A percentile compares a stretch with the other conserved stretches of the same genome.
phyloP scores from a whole-genome alignment of 108 stramenopile genomes.

The Thalassiosira profunda region DNA sequence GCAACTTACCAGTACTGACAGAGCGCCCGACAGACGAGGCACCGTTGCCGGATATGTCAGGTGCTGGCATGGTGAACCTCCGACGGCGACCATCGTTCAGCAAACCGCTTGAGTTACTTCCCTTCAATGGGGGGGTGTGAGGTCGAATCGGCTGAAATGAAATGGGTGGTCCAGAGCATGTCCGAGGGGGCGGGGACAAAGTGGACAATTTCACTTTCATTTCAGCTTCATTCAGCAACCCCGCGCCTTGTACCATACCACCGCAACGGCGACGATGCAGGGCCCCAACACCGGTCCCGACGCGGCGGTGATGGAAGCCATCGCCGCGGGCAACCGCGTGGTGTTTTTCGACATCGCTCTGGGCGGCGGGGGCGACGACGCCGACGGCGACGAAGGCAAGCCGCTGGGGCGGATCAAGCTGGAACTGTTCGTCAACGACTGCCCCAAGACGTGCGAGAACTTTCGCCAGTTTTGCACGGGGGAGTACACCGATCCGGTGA shows the following conservation, averaged over 20 bases:
- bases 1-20: slow-evolving; percentile 2
- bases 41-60: slow-evolving; percentile 2
- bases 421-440: slow-evolving; percentile 94
- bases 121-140: no score
- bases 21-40: slow-evolving; percentile 2
- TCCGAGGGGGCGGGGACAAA: no score
- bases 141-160: no score
- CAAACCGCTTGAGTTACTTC: no score
- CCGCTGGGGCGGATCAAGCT: slow-evolving; percentile 23
- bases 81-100: no score
- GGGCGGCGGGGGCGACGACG: background rate
- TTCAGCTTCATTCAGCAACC: no score
- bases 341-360: slow-evolving; percentile 79
- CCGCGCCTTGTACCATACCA: no score
- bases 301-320: slow-evolving; percentile 84
- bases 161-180: no score
- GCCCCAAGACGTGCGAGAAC: slow-evolving; percentile 97
- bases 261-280: slow-evolving; percentile 17
- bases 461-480: slow-evolving; percentile 90
- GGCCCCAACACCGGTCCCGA: slow-evolving; percentile 71
- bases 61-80: no score
- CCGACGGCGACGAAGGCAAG: background rate
- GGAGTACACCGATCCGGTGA: slow-evolving; percentile 63
- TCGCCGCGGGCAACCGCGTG: slow-evolving; percentile 80
- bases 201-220: no score